Evolutionary conservation across 768 basidiomycete genomes (phyloP).

Genomic region (Leucogyrophana mollusca): DNA sequence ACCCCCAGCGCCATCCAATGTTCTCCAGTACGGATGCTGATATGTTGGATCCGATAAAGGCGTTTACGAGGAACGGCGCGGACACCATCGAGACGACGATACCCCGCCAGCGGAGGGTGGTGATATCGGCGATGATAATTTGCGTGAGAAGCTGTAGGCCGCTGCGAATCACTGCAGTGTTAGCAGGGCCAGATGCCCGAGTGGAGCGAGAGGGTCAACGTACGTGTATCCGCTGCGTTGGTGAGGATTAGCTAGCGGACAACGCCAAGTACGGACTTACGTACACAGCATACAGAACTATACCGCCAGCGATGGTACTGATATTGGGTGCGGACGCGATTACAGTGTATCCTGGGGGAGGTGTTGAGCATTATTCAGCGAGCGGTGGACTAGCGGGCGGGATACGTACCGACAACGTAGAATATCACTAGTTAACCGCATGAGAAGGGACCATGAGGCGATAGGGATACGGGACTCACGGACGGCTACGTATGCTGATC

Average conservation of each 20-base stretch:
- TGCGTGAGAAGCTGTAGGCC: constrained; percentile 65
- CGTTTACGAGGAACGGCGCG: constrained; percentile 59
- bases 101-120: constrained; percentile 56
- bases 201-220: constrained; percentile 17
- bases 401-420: constrained; percentile 52
- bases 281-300: constrained; percentile 57
- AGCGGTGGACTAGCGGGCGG: neutral
- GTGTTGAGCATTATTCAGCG: too few relatives aligned
- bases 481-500: constrained; percentile 57
- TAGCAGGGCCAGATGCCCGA: neutral
- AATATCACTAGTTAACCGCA: constrained; percentile 41
- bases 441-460: neutral
- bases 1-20: constrained; percentile 69
- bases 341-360: constrained; percentile 43
- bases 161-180: constrained; percentile 20
- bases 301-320: constrained; percentile 48
- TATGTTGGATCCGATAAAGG: constrained; percentile 64
- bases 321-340: constrained; percentile 51
- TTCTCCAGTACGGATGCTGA: constrained; percentile 42
- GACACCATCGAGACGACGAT: constrained; percentile 46
- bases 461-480: constrained; percentile 35
- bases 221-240: constrained; percentile 57
- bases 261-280: constrained; percentile 14
- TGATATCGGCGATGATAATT: constrained; percentile 63
- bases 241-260: constrained; percentile 18